Evolutionary conservation across 495 filamentous ascomycete species (phyloP).

Genomic region (Glarea lozoyensis): DNA sequence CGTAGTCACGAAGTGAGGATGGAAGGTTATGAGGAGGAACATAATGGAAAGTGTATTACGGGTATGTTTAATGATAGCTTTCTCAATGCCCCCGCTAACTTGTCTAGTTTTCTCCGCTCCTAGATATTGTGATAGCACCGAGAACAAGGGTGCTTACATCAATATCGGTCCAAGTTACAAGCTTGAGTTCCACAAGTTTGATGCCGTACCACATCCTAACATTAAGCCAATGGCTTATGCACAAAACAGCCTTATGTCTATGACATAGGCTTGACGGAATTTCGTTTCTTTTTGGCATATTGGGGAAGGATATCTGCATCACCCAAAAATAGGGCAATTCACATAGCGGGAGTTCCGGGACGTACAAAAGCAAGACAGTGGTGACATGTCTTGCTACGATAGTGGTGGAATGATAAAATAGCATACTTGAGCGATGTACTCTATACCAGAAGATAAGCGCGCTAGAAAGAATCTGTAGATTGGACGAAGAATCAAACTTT

Average conservation of each 20-base stretch:
- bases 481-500: too few species aligned
- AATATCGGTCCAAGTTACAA: constrained; percentile 91
- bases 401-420: constrained; percentile 2
- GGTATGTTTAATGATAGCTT: constrained; percentile 38
- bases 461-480: too few species aligned
- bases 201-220: constrained; percentile 90
- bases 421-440: too few species aligned
- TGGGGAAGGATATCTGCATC: constrained; percentile 22
- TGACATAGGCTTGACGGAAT: constrained; percentile 6
- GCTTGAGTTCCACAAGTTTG: constrained; percentile 83
- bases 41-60: constrained; percentile 95
- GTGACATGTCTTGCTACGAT: constrained; percentile 1
- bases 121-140: constrained; percentile 93
- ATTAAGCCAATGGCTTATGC: constrained; percentile 90
- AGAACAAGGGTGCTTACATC: constrained; percentile 98
- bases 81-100: constrained; percentile 16
- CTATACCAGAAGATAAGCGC: too few species aligned
- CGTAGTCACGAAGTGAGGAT: constrained; percentile 96
- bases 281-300: constrained; percentile 14
- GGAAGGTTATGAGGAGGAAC: constrained; percentile 96
- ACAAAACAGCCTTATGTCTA: constrained; percentile 59
- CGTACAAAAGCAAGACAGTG: constrained; percentile 1
- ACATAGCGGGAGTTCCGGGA: constrained; percentile 9
- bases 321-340: constrained; percentile 12
- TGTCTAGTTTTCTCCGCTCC: constrained; percentile 84